Evolutionary conservation across 2,329 filamentous ascomycete genomes (phyloP).

Genomic region (Aureobasidium melanogenum): DNA sequence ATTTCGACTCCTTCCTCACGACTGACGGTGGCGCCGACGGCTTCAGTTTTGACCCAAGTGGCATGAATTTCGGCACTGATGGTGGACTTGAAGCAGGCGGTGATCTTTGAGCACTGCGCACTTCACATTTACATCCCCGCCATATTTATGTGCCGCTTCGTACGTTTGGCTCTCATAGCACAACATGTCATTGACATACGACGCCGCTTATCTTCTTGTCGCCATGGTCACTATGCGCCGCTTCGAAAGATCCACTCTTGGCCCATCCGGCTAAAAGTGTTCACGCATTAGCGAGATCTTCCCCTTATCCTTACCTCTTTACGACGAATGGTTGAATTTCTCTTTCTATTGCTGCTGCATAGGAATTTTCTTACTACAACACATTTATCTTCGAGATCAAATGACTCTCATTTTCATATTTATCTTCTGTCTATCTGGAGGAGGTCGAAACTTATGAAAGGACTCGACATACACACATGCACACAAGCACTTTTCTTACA

Average conservation of each 20-base stretch:
- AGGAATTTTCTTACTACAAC: not conserved
- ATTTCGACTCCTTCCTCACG: slow-evolving; percentile 60
- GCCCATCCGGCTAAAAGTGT: not conserved
- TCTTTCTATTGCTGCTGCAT: not conserved
- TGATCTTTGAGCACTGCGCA: slow-evolving; percentile 9
- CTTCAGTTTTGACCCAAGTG: slow-evolving; percentile 29
- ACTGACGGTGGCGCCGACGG: slow-evolving; percentile 38
- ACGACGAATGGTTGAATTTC: slow-evolving; percentile 6
- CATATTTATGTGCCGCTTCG: not conserved
- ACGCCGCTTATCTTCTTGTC: not conserved
- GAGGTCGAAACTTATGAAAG: not conserved
- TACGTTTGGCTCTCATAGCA: not conserved
- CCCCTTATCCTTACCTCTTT: not conserved
- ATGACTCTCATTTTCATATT: slow-evolving; percentile 6
- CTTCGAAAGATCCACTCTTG: not conserved
- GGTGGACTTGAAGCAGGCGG: slow-evolving; percentile 17
- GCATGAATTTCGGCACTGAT: slow-evolving; percentile 26
- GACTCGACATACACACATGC: not conserved
- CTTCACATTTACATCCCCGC: not conserved
- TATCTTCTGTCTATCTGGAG: slow-evolving; percentile 3
- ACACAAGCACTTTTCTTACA: slow-evolving; percentile 1
- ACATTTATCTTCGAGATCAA: slow-evolving; percentile 3
- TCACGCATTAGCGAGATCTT: not conserved
- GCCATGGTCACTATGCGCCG: not conserved
- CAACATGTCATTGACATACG: not conserved